Conservation (phyloP, 345 rosid species). For the Acer campestre region DNA sequence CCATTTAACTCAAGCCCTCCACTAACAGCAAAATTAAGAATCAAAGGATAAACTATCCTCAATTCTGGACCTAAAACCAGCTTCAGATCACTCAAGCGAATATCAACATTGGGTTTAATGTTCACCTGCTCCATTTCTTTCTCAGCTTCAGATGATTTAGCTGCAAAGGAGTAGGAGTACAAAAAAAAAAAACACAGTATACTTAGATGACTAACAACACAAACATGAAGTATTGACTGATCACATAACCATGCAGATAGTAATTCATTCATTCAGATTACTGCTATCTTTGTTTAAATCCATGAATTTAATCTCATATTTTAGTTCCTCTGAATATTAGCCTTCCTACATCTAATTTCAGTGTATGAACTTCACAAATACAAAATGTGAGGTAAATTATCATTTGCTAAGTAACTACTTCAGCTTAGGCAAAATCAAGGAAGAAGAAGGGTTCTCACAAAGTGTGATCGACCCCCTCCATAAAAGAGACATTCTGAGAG, state of each 20-base stretch:
- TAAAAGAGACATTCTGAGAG: neutral
- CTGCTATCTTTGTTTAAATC: neutral
- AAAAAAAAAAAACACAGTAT: neutral
- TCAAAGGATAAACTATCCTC: conserved; percentile 89
- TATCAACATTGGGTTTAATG: conserved; percentile 77
- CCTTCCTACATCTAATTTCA: neutral
- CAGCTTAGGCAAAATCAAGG: neutral
- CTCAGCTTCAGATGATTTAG: conserved; percentile 64
- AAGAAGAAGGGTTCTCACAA: neutral
- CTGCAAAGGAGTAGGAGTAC: conserved; percentile 42
- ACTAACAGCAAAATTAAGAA: conserved; percentile 89
- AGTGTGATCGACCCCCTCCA: neutral
- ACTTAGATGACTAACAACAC: neutral
- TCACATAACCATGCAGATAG: neutral
- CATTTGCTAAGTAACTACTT: neutral
- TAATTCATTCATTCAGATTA: neutral
- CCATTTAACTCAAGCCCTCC: conserved; percentile 95
- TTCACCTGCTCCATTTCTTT: conserved; percentile 67
- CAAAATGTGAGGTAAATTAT: neutral
- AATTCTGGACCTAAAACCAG: conserved; percentile 92
- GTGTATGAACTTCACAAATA: neutral
- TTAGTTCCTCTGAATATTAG: neutral
- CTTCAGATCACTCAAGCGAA: conserved; percentile 87
- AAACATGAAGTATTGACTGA: neutral
- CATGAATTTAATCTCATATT: neutral